These are phyloP conservation scores for Leccinum pellstonianum DNA, from an alignment of 768 basidiomycete genomes.

Conservation along the genomic window DNA sequence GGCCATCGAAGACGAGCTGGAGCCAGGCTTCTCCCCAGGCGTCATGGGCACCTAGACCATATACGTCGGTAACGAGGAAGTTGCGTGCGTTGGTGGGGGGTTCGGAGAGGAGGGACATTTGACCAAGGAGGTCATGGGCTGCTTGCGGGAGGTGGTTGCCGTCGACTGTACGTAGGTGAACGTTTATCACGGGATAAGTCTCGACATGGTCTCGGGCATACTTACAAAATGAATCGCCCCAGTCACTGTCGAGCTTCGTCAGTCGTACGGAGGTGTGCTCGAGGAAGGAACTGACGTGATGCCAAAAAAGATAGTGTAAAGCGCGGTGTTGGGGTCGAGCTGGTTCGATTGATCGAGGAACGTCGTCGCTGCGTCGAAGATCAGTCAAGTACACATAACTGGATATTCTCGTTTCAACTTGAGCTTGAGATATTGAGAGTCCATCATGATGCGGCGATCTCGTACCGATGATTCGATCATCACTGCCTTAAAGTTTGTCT, in stretches of 20 bases:
- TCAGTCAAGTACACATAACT: background rate
- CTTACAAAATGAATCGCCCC: conserved; percentile 42
- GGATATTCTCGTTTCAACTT: background rate
- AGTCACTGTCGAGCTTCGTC: conserved; percentile 36
- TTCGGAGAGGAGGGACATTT: conserved; percentile 45
- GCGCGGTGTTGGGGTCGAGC: conserved; percentile 45
- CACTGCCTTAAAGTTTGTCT: background rate
- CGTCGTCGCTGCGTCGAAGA: conserved; percentile 33
- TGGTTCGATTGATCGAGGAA: conserved; percentile 46
- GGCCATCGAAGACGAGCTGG: conserved; percentile 43
- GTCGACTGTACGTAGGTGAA: conserved; percentile 32
- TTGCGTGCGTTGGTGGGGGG: conserved; percentile 50
- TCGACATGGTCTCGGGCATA: background rate
- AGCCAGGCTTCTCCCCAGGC: conserved; percentile 47
- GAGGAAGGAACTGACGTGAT: conserved; percentile 43
- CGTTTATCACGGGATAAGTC: background rate
- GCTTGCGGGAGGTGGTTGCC: conserved; percentile 48
- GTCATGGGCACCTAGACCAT: conserved; percentile 44
- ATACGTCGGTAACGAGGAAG: conserved; percentile 50
- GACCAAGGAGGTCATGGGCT: conserved; percentile 41
- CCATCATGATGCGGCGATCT: background rate
- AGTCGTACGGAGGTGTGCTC: background rate
- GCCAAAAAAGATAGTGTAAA: conserved; percentile 54
- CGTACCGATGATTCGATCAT: background rate
- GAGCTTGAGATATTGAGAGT: background rate